Evolutionary conservation across 306 rosid genomes (phyloP), one percentile per base, ranked within the genome.

Genomic region (Crotalaria pallida): DNA sequence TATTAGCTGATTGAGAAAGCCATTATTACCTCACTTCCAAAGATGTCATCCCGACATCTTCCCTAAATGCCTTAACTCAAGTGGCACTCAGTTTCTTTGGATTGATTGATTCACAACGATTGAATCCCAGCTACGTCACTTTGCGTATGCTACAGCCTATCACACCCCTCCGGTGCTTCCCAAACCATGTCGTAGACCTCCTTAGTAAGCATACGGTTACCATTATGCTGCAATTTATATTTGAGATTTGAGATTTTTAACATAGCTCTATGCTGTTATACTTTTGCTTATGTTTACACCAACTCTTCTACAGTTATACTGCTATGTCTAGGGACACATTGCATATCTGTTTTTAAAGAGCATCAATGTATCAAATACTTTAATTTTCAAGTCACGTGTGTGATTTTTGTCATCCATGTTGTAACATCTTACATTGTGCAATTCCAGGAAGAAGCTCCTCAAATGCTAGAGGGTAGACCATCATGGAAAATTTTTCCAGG

Each of bases 401-500:
- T 50, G 41, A 63, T 29, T 43, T 53, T 36, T 48, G 41, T 50
- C 23, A 48, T 78, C 45, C 31, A 23, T 41, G 38, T 72, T 48
- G 41, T 15, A 55, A 59, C 66, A 7, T 50, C 65, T 47, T 71
- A 24, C 60, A 55, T 24, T 79, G 52, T 84, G 80, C 76, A 45
- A 50, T 82, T 77, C 47, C 64, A 94, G 99, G 91, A 83, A 71
- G 92, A 90, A 77, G 67, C 77, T 51, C 67, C 82, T 19, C 80
- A 75, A 76, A 73, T 27, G 71, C 36, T 74, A 29, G 87, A 84
- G 59, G 72, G 76, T 58, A 77, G 74, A 66, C 67, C 79, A 41
- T 63, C 82, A 36, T 78, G 80, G 87, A 79, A 76, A 59, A 44
- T 55, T 77, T 77, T 79, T 13, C 95, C 99, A 45, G 99, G 99